A percentile compares a stretch with the other conserved stretches of the same genome.
These are phyloP conservation scores for Teratosphaeria gauchensis DNA, from an alignment of 2,329 filamentous ascomycete genomes.

Conservation along the genomic window DNA sequence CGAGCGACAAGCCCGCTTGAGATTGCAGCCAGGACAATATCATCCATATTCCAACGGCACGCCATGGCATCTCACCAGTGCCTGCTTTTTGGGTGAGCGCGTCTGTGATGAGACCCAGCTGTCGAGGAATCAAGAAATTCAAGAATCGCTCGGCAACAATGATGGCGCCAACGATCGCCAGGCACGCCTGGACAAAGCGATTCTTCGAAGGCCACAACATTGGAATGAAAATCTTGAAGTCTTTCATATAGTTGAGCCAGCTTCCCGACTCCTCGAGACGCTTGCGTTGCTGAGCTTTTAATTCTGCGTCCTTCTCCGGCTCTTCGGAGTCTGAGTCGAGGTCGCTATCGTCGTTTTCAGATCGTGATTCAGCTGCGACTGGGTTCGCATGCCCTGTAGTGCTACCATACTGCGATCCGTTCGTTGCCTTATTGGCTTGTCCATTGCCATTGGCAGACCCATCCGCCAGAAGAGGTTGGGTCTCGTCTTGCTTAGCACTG, in stretches of 20 bases:
- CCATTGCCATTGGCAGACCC: slow-evolving; percentile 8
- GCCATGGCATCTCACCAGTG: slow-evolving; percentile 41
- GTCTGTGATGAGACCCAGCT: slow-evolving; percentile 71
- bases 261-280: slow-evolving; percentile 64
- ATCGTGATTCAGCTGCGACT: slow-evolving; percentile 1
- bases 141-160: slow-evolving; percentile 62
- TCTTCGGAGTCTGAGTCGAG: slow-evolving; percentile 40
- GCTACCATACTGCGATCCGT: slow-evolving; percentile 2
- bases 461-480: slow-evolving; percentile 15
- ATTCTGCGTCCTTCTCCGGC: slow-evolving; percentile 46
- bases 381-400: background rate
- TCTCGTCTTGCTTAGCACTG: slow-evolving; percentile 12
- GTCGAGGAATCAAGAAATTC: slow-evolving; percentile 69
- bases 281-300: slow-evolving; percentile 46
- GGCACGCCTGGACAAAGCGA: slow-evolving; percentile 55
- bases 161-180: slow-evolving; percentile 56
- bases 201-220: slow-evolving; percentile 68
- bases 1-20: slow-evolving; percentile 40
- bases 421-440: background rate
- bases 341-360: slow-evolving; percentile 12
- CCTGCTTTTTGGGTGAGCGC: slow-evolving; percentile 46
- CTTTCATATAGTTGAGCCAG: slow-evolving; percentile 67
- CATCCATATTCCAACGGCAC: slow-evolving; percentile 44
- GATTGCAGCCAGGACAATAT: slow-evolving; percentile 41
- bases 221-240: slow-evolving; percentile 64